Conservation (phyloP, 2,329 filamentous ascomycete species). For the Arachnomyces sp. region DNA sequence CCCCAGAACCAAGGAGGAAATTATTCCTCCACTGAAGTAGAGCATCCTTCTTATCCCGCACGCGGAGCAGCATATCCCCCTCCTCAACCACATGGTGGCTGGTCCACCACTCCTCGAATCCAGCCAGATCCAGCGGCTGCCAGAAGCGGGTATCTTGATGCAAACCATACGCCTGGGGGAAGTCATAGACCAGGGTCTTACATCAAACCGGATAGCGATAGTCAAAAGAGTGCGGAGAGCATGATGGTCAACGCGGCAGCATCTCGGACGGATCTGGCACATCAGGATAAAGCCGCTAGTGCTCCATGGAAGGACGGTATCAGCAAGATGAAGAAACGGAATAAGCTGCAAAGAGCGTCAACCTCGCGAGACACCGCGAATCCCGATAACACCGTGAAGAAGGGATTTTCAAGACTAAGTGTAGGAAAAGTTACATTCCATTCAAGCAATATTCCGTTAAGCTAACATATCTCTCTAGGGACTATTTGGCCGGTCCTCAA, state of each 20-base stretch:
- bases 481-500: slow-evolving; percentile 12
- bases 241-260: slow-evolving; percentile 8
- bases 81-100: no score
- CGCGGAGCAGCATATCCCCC: no score
- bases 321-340: slow-evolving; percentile 20
- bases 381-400: slow-evolving; percentile 11
- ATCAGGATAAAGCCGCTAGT: no score
- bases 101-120: slow-evolving; percentile 7
- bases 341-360: slow-evolving; percentile 21
- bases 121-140: slow-evolving; percentile 1
- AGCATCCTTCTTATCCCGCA: no score
- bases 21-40: no score
- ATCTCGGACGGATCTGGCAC: slow-evolving; percentile 7
- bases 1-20: no score
- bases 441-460: not conserved
- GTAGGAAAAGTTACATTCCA: slow-evolving; percentile 9
- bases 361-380: slow-evolving; percentile 13
- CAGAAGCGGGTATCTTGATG: not conserved
- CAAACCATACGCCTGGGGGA: no score
- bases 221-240: slow-evolving; percentile 10
- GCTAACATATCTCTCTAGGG: slow-evolving; percentile 10
- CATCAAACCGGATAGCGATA: slow-evolving; percentile 7
- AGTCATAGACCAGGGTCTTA: not conserved
- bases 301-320: no score
- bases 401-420: slow-evolving; percentile 10